Conservation (phyloP, 1,284 basidiomycete genomes). For the Anthracocystis panici-leucophaei region DNA sequence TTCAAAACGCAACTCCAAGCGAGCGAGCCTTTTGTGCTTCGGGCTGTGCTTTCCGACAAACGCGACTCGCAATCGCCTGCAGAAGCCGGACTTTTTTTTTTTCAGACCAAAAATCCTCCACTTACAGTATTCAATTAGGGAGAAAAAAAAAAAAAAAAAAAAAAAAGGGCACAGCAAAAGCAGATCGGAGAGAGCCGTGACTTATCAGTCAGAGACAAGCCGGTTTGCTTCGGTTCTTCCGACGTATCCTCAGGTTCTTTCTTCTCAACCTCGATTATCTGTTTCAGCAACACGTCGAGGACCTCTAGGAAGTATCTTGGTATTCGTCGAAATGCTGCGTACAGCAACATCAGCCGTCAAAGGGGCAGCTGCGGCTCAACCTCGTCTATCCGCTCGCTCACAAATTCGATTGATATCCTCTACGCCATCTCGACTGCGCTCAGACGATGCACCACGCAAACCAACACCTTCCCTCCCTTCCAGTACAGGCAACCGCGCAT, state of each 20-base stretch:
- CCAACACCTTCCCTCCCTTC: not conserved
- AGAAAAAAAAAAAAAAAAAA: conserved; percentile 1
- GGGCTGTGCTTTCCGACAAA: conserved; percentile 21
- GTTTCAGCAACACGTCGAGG: not conserved
- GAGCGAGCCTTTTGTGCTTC: not conserved
- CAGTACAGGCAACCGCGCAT: not conserved
- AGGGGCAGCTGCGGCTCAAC: conserved; percentile 9
- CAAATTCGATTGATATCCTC: conserved; percentile 18
- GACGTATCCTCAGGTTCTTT: not conserved
- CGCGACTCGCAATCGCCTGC: not conserved
- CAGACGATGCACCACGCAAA: conserved; percentile 21
- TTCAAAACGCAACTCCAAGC: not conserved
- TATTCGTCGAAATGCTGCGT: conserved; percentile 23
- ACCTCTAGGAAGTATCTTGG: not conserved
- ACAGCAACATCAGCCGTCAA: conserved; percentile 18
- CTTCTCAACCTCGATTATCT: not conserved
- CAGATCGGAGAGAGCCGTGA: not conserved
- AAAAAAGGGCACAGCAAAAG: not conserved
- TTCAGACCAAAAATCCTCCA: not conserved
- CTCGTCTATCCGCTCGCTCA: not conserved
- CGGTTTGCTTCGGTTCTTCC: not conserved
- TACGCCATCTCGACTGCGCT: conserved; percentile 13
- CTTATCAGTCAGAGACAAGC: not conserved
- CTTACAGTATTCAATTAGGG: not conserved
- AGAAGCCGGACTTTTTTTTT: not conserved